phyloP scores from a whole-genome alignment of 495 filamentous ascomycete species.

The Cercophora scortea region DNA sequence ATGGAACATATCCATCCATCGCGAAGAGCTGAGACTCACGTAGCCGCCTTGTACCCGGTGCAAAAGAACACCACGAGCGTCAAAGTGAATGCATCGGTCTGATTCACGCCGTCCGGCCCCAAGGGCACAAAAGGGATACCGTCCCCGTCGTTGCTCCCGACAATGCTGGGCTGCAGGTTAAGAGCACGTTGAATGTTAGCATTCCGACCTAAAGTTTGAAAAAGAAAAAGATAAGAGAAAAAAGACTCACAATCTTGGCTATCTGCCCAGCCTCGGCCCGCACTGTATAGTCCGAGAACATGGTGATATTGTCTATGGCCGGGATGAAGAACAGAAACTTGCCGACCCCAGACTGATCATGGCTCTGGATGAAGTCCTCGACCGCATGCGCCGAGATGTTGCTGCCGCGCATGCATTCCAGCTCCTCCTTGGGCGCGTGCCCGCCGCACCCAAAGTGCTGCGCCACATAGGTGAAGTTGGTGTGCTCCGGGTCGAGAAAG shows the following conservation, averaged over 20 bases:
- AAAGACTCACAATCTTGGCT: slow-evolving; percentile 12
- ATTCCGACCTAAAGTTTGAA: neutral
- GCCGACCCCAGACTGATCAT: slow-evolving; percentile 21
- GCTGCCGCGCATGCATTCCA: slow-evolving; percentile 38
- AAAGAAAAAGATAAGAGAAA: neutral
- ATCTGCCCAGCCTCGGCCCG: slow-evolving; percentile 3
- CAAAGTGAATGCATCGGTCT: neutral
- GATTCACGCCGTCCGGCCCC: slow-evolving; percentile 4
- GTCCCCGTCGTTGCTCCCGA: slow-evolving; percentile 16
- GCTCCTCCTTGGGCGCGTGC: slow-evolving; percentile 20
- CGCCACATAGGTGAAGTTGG: slow-evolving; percentile 30
- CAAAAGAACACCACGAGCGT: slow-evolving; percentile 19
- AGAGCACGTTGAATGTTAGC: neutral
- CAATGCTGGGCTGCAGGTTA: slow-evolving; percentile 8
- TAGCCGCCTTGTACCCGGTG: slow-evolving; percentile 12
- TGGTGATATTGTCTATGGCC: slow-evolving; percentile 14
- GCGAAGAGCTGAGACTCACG: neutral
- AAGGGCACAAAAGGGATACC: slow-evolving; percentile 12
- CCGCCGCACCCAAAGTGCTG: slow-evolving; percentile 30
- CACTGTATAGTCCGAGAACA: slow-evolving; percentile 37
- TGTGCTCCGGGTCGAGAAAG: slow-evolving; percentile 18
- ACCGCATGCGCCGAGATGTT: slow-evolving; percentile 19
- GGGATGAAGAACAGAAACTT: slow-evolving; percentile 22
- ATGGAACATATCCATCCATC: neutral
- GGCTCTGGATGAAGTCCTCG: slow-evolving; percentile 22